Evolutionary conservation across 169 alveolate genomes (phyloP).

Genomic region (Toxoplasma gondii): DNA sequence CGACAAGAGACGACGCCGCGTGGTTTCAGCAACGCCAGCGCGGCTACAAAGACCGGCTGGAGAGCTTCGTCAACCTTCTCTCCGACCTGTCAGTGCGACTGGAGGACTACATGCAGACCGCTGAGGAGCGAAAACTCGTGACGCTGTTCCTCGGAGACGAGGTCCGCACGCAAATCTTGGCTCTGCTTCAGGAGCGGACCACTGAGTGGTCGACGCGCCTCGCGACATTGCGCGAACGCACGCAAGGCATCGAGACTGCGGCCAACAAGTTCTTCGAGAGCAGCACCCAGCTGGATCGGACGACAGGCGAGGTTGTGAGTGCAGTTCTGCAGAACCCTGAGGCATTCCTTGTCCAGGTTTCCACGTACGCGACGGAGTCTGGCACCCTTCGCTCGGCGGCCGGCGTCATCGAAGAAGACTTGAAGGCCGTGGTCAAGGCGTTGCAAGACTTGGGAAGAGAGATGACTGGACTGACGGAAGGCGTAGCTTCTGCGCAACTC

Average conservation of each 20-base stretch:
- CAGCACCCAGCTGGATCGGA: background rate
- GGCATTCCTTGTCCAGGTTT: background rate
- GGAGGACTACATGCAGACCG: conserved; percentile 4
- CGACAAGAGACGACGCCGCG: background rate
- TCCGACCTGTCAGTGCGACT: background rate
- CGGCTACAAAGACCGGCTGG: conserved; percentile 14
- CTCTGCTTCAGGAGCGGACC: background rate
- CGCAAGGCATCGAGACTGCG: background rate
- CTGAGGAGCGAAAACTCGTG: conserved; percentile 34
- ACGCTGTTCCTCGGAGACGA: background rate
- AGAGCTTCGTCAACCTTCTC: background rate
- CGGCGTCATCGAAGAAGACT: background rate
- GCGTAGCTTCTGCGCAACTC: background rate
- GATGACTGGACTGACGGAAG: background rate
- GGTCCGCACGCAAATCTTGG: background rate
- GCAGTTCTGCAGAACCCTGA: conserved; percentile 18
- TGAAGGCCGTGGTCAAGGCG: background rate
- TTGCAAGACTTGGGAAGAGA: background rate
- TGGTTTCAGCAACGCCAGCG: background rate
- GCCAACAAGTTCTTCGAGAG: background rate
- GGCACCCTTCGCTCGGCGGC: background rate
- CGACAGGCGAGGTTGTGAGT: background rate
- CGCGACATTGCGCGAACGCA: background rate
- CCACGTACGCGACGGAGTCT: conserved; percentile 9
- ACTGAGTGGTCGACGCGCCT: background rate